Percentiles rank a stretch among this genome's conserved stretches.
These are phyloP conservation scores for Castanea sativa DNA, from an alignment of 306 rosid species.

Conservation along the genomic window DNA sequence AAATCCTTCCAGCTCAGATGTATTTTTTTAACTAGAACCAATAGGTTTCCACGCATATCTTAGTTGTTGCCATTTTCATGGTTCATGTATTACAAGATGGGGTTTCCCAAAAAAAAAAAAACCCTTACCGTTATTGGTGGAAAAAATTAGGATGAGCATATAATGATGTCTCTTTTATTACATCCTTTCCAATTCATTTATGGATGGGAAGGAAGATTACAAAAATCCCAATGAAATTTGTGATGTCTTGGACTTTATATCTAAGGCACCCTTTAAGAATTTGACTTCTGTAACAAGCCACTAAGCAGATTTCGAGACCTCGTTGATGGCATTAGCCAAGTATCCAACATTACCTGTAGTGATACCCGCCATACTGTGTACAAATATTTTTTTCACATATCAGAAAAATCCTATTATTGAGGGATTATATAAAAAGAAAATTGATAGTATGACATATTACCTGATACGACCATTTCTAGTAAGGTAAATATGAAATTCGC, in stretches of 20 bases:
- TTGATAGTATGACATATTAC: slow-evolving; percentile 22
- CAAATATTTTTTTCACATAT: background rate
- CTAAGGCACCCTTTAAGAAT: background rate
- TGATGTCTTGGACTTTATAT: background rate
- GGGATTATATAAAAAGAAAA: background rate
- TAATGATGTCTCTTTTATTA: background rate
- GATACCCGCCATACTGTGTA: slow-evolving; percentile 90
- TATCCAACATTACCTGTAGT: slow-evolving; percentile 75
- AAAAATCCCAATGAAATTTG: background rate
- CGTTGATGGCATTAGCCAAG: slow-evolving; percentile 87
- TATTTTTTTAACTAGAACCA: background rate
- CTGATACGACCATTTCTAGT: slow-evolving; percentile 96
- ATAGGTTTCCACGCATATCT: background rate
- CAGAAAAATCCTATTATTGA: background rate
- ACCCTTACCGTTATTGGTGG: background rate
- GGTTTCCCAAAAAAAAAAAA: background rate
- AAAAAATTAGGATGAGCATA: background rate
- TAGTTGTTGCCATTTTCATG: background rate
- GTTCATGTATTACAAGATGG: slow-evolving; percentile 11
- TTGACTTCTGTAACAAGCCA: slow-evolving; percentile 2
- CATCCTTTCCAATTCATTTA: background rate
- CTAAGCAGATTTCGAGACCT: slow-evolving; percentile 67
- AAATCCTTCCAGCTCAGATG: background rate
- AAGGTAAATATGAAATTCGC: slow-evolving; percentile 80
- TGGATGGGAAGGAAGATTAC: background rate